Evolutionary conservation across 257 asterid species (phyloP).

Genomic region (Rehmannia glutinosa): DNA sequence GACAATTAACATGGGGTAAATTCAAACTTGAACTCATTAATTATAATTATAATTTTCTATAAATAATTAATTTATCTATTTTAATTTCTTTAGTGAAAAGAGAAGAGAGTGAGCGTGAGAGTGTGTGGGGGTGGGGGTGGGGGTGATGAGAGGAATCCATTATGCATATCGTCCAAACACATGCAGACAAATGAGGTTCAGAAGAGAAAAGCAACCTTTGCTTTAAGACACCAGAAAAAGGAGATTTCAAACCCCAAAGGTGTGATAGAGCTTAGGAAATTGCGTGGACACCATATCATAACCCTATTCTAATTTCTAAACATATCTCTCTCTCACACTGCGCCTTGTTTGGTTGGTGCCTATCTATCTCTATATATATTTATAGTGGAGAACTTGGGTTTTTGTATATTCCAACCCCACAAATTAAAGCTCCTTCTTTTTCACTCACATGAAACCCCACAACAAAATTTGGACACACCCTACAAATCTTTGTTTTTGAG

Average conservation of each 20-base stretch:
- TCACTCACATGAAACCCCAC: conserved; percentile 32
- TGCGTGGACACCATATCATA: conserved; percentile 28
- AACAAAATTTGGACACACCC: background rate
- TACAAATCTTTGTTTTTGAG: too few species aligned
- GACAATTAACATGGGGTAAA: too few species aligned
- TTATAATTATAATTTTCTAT: too few species aligned
- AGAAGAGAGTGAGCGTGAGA: too few species aligned
- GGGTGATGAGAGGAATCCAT: conserved; percentile 29
- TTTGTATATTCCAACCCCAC: conserved; percentile 30
- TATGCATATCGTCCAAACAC: conserved; percentile 76
- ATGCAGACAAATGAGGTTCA: conserved; percentile 76
- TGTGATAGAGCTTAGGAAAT: conserved; percentile 26
- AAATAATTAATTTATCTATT: too few species aligned
- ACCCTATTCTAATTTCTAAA: conserved; percentile 17
- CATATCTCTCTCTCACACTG: conserved; percentile 18
- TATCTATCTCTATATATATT: conserved; percentile 21
- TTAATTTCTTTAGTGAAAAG: too few species aligned
- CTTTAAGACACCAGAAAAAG: conserved; percentile 50
- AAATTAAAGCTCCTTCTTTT: conserved; percentile 22
- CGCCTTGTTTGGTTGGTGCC: conserved; percentile 9
- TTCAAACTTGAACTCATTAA: too few species aligned
- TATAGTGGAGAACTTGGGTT: conserved; percentile 31
- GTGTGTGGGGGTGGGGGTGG: background rate
- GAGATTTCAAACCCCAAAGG: conserved; percentile 33
- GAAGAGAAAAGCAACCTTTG: conserved; percentile 64